These are phyloP conservation scores for Leptosphaerulina australis DNA, from an alignment of 2,329 filamentous ascomycete genomes.

Conservation along the genomic window DNA sequence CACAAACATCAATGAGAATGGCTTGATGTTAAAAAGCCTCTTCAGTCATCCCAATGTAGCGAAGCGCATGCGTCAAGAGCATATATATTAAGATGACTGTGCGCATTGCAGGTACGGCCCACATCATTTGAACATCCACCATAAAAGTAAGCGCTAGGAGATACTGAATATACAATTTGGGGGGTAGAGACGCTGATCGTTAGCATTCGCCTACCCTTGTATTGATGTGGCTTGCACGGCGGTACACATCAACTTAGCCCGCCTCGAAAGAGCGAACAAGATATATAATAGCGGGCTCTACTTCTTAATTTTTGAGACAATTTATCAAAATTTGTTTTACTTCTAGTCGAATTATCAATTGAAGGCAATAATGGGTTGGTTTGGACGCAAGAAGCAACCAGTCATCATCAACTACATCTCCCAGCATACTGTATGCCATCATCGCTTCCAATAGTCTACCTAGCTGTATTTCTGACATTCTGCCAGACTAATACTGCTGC, in stretches of 20 bases:
- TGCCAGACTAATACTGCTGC: slow-evolving; percentile 3
- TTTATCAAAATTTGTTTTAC: no score
- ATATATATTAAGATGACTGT: no score
- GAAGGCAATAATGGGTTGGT: neutral
- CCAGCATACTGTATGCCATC: neutral
- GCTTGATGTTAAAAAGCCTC: no score
- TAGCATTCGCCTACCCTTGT: slow-evolving; percentile 13
- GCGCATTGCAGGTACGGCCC: no score
- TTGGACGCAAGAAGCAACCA: slow-evolving; percentile 2
- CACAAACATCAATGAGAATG: no score
- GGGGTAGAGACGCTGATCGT: neutral
- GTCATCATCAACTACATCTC: slow-evolving; percentile 10
- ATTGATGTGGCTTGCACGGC: slow-evolving; percentile 3
- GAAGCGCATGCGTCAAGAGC: no score
- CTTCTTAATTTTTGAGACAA: no score
- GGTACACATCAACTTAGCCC: slow-evolving; percentile 1
- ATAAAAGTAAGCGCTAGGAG: slow-evolving; percentile 2
- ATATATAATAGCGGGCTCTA: no score
- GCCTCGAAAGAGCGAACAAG: no score
- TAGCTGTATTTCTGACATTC: neutral
- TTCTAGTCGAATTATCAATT: neutral
- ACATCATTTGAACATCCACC: neutral
- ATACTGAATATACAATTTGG: neutral
- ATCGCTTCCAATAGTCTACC: neutral
- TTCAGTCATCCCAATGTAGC: no score